Conservation (phyloP, 2,329 filamentous ascomycete genomes). For the Phaeosphaeria sp. region DNA sequence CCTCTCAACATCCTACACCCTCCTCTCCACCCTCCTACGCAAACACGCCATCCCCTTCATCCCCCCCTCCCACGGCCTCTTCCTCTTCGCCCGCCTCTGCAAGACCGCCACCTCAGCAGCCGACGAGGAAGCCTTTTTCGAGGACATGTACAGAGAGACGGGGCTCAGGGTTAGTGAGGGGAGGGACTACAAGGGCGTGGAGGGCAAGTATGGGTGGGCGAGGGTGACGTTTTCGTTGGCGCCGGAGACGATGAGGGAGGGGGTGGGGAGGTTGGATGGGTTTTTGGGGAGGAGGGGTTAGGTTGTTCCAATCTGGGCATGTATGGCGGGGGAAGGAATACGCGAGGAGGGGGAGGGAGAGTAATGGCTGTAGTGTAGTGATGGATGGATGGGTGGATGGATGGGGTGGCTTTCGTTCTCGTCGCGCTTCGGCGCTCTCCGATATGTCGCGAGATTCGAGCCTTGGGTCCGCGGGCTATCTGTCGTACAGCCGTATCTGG, state of each 20-base stretch:
- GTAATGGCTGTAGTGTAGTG: not conserved
- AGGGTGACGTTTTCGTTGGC: constrained; percentile 32
- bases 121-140: constrained; percentile 29
- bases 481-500: not conserved
- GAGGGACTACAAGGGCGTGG: constrained; percentile 27
- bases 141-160: constrained; percentile 17
- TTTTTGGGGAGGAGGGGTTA: constrained; percentile 14
- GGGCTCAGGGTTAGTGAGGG: constrained; percentile 30
- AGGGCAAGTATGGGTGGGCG: constrained; percentile 39
- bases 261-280: constrained; percentile 17
- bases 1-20: constrained; percentile 24
- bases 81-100: constrained; percentile 33
- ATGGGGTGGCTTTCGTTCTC: not conserved
- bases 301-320: not conserved
- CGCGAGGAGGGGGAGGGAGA: too few relatives aligned
- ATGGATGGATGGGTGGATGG: not conserved
- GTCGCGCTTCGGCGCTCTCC: constrained; percentile 2
- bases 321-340: too few relatives aligned
- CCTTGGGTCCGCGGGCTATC: not conserved
- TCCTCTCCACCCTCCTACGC: constrained; percentile 22
- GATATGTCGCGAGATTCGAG: not conserved
- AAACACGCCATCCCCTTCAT: constrained; percentile 27
- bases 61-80: constrained; percentile 33
- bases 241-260: constrained; percentile 21
- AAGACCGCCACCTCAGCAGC: constrained; percentile 14